Base-by-base conservation (phyloP, 1,139 yeast genomes). In the Hansenula lynferdii region DNA sequence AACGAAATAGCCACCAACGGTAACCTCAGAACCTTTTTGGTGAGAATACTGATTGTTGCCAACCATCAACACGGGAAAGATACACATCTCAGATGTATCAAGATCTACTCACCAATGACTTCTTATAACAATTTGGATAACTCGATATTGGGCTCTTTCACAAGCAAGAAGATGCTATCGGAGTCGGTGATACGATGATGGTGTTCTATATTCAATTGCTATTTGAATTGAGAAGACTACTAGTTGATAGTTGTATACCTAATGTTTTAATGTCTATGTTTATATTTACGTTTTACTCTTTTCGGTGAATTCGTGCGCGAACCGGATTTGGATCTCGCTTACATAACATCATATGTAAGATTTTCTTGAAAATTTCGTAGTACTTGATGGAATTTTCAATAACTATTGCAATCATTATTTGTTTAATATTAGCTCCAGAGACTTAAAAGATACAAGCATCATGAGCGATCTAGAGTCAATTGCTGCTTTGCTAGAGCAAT, bases 1-100 rank as follows among this genome's bases (percentile, higher is more conserved):
- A 79, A 81, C 6, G 70, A 75, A 4, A 62, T 89, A 38, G 66
- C 64, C 30, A 19, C 34, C 1, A 79, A 68, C 24, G 79, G 76
- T 2, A 75, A 81, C 0, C 62, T 90, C 40, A 82, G 85, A 50
- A 80, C 96, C 43, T 86, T 83, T 51, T 69, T 82, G 51, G 62
- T 92, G 8, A 77, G 87, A 45, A 56, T 94, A 21, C 64, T 75
- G n/a, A 72, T 94, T 20, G 65, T 80, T 22, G 76, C 87, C 1
- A 94, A 92, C 55, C 97, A 89, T 54, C 97, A 90, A 56, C 92
- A 87, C 57, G 99, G 99, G 34, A 92, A 92, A 56, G 99, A 94
- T 60, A 83, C 96, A 2, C 97, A 89, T 58, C 69, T 94, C 8
- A 62, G 98, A 38, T 85, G 92, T 0, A 69, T 92, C 26, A 69